Percentiles rank a stretch among this genome's conserved stretches.
phyloP scores from a whole-genome alignment of 148 eudicot genomes.

The Limonium bicolor region DNA sequence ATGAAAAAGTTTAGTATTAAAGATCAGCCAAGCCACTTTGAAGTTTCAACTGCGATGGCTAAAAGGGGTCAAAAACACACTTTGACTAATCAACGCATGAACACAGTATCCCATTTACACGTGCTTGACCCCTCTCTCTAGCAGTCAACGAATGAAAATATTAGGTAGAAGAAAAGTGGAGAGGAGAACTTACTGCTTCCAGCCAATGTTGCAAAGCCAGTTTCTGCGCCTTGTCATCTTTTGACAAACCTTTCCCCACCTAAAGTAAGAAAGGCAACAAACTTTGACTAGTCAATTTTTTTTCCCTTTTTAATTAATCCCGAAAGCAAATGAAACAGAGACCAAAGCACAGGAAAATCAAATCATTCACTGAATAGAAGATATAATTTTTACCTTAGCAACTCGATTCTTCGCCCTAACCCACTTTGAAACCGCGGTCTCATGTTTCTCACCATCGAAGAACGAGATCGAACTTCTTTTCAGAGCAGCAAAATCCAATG shows the following conservation, averaged over 20 bases:
- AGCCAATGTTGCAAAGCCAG: slow-evolving; percentile 13
- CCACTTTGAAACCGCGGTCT: slow-evolving; percentile 7
- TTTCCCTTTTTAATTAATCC: not conserved
- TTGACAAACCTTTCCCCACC: slow-evolving; percentile 10
- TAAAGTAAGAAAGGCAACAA: not conserved
- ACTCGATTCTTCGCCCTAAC: slow-evolving; percentile 5
- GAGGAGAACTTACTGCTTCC: slow-evolving; percentile 6
- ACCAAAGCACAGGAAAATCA: not conserved
- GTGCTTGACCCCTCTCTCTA: no score
- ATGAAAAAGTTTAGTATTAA: not conserved
- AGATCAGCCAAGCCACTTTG: not conserved
- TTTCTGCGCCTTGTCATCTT: slow-evolving; percentile 9
- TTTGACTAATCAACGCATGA: not conserved
- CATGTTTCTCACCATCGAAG: slow-evolving; percentile 7
- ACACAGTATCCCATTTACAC: no score
- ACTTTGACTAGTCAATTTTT: not conserved
- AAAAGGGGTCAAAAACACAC: not conserved
- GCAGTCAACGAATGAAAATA: no score
- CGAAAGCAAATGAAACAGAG: not conserved
- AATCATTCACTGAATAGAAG: not conserved
- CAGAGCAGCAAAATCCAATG: slow-evolving; percentile 6
- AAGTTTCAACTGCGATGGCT: not conserved
- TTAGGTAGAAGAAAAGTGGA: no score
- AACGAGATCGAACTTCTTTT: slow-evolving; percentile 8
- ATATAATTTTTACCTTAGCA: slow-evolving; percentile 1